Base-by-base conservation (phyloP, 2,329 filamentous ascomycete genomes). In the Pyrenochaeta sp. region DNA sequence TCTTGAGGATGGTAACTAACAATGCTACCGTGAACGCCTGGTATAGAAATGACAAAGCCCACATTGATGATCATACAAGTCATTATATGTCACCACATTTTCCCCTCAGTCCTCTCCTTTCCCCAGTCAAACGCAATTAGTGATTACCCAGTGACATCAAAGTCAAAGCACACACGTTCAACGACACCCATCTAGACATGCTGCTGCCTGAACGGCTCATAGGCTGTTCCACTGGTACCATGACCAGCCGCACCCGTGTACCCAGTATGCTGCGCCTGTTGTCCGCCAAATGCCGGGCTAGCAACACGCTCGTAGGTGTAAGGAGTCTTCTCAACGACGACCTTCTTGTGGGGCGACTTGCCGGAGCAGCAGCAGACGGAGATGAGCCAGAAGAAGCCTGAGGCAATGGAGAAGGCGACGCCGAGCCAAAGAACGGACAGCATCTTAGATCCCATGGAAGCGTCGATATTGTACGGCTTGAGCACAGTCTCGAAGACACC, bases 341-440 rank as follows among this genome's bases (percentile, higher is more conserved):
- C 62, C 46, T 80, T 79, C 60, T 77, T 78, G 53, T 72, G 65
- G 28, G 81, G 79, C 53, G 80, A 83, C 68, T 84, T 83, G 46
- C 92, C 91, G 68, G 86, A 88, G 84, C 93, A 97, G 87, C 93
- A 98, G 89, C 94, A 98, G 72, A 91, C 86, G 78, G 89, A 92
- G 77, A 96, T 87, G 73, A 93, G 81, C 94, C 95, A 98, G 89
- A 98, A 97, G 74, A 97, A 80, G 64, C 86, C 28, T 7, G 90
- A 90, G 42, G 78, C 91, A 34, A 95, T 75, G 61, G 90, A 89
- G 74, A 96, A 93, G 28, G 86, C 91, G 39, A 90, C 89, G 43
- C 89, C 89, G 59, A 98, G 83, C 92, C 93, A 97, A 69, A 90
- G 86, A 22, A 88, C 80, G 36, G 84, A 84, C 53, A 95, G 87